phyloP scores from a whole-genome alignment of 768 basidiomycete species.

The Tulasnella sp. region DNA sequence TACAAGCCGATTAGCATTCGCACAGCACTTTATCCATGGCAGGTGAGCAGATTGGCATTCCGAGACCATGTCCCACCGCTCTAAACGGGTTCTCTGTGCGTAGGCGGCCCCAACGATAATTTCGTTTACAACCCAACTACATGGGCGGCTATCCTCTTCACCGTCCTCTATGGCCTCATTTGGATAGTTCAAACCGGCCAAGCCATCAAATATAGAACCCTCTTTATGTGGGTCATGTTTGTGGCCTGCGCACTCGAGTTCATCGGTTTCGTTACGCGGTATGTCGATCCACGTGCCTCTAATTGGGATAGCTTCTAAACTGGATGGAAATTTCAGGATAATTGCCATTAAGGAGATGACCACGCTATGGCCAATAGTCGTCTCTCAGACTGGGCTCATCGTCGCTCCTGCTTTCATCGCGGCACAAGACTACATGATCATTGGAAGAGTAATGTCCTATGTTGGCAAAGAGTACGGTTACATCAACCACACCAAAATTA shows the following conservation, averaged over 20 bases:
- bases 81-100: neutral
- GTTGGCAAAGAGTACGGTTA: slow-evolving; percentile 13
- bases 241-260: neutral
- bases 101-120: neutral
- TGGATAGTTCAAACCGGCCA: neutral
- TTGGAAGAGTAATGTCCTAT: slow-evolving; percentile 21
- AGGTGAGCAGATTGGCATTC: neutral
- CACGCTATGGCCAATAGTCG: slow-evolving; percentile 11
- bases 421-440: slow-evolving; percentile 23
- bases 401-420: slow-evolving; percentile 22
- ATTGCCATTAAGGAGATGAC: slow-evolving; percentile 11
- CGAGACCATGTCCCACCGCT: neutral
- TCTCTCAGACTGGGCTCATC: slow-evolving; percentile 16
- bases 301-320: neutral
- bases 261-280: slow-evolving; percentile 13
- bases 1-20: neutral
- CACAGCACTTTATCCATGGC: neutral
- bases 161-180: slow-evolving; percentile 1
- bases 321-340: neutral
- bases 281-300: neutral
- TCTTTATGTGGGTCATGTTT: slow-evolving; percentile 2
- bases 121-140: neutral
- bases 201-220: neutral
- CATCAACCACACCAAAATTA: slow-evolving; percentile 19
- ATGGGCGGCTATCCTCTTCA: slow-evolving; percentile 4